Evolutionary conservation across 2,329 filamentous ascomycete species (phyloP).

Genomic region (Amauroascus verrucosus): DNA sequence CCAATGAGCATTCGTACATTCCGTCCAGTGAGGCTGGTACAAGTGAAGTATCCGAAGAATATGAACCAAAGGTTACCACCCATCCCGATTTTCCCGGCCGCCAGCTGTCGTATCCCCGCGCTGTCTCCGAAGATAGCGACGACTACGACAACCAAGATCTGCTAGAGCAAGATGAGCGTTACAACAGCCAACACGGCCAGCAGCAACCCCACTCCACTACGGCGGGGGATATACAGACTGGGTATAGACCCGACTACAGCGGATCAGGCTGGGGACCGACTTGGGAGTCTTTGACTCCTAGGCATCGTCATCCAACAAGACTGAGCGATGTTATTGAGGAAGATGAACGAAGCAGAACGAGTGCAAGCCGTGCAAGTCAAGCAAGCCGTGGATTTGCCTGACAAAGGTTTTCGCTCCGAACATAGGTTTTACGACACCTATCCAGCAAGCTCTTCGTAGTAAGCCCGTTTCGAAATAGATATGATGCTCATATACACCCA

Average conservation of each 20-base stretch:
- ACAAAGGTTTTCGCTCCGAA: too few species aligned
- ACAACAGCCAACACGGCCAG: slow-evolving; percentile 39
- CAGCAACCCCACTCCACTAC: slow-evolving; percentile 33
- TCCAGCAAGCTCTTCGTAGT: too few species aligned
- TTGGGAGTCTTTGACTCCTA: slow-evolving; percentile 63
- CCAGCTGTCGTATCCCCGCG: slow-evolving; percentile 46
- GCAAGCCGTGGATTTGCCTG: slow-evolving; percentile 33
- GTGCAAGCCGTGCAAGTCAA: slow-evolving; percentile 59
- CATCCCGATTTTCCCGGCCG: slow-evolving; percentile 52
- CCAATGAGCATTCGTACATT: background rate
- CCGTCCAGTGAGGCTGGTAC: slow-evolving; percentile 34
- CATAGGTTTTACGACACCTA: too few species aligned
- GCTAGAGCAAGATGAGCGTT: slow-evolving; percentile 39
- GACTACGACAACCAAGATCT: slow-evolving; percentile 43
- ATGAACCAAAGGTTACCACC: slow-evolving; percentile 43
- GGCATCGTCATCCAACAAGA: slow-evolving; percentile 76
- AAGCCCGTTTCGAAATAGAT: too few species aligned
- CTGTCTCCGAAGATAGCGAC: slow-evolving; percentile 42
- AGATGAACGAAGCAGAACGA: slow-evolving; percentile 60
- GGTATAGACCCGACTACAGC: slow-evolving; percentile 47
- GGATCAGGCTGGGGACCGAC: slow-evolving; percentile 58
- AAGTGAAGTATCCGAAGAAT: slow-evolving; percentile 62
- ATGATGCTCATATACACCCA: too few species aligned
- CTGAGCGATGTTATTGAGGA: slow-evolving; percentile 83
- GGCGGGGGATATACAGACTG: slow-evolving; percentile 22